These are phyloP conservation scores for Alectoria sarmentosa DNA, from an alignment of 495 filamentous ascomycete genomes.

Conservation along the genomic window DNA sequence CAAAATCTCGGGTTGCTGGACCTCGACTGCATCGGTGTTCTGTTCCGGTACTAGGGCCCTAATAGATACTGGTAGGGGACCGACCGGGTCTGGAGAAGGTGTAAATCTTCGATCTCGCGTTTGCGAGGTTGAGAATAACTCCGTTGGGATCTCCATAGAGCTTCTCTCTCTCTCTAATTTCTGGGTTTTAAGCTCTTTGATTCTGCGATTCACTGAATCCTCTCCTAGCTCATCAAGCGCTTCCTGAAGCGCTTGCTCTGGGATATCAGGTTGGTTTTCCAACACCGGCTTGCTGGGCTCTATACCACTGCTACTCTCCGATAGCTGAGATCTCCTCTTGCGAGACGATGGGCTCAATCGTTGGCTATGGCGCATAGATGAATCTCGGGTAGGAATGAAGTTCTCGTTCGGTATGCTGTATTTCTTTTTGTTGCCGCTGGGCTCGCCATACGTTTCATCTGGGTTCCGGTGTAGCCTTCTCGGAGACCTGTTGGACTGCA, in stretches of 20 bases:
- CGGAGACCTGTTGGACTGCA: conserved; percentile 8
- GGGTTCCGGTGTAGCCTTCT: conserved; percentile 8
- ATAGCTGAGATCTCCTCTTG: conserved; percentile 9
- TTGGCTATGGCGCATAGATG: conserved; percentile 21
- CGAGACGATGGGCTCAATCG: conserved; percentile 11
- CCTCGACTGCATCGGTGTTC: not conserved
- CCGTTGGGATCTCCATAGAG: conserved; percentile 12
- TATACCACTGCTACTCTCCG: conserved; percentile 3
- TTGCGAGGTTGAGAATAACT: conserved; percentile 4
- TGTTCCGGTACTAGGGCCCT: not conserved
- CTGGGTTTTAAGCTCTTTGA: conserved; percentile 46
- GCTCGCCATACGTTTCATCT: conserved; percentile 1
- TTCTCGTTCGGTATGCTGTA: conserved; percentile 26
- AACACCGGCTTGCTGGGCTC: conserved; percentile 20
- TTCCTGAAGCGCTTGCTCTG: conserved; percentile 16
- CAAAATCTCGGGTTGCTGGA: not conserved
- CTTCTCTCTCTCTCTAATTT: conserved; percentile 30
- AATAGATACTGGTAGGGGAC: not conserved
- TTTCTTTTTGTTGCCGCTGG: conserved; percentile 27
- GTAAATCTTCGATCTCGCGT: conserved; percentile 14
- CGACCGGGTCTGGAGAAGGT: conserved; percentile 11
- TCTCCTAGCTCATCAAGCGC: conserved; percentile 12
- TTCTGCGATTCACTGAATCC: conserved; percentile 43
- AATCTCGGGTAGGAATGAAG: conserved; percentile 21
- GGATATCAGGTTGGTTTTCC: conserved; percentile 32